phyloP scores from a whole-genome alignment of 345 rosid species.

The Gossypium arboreum region DNA sequence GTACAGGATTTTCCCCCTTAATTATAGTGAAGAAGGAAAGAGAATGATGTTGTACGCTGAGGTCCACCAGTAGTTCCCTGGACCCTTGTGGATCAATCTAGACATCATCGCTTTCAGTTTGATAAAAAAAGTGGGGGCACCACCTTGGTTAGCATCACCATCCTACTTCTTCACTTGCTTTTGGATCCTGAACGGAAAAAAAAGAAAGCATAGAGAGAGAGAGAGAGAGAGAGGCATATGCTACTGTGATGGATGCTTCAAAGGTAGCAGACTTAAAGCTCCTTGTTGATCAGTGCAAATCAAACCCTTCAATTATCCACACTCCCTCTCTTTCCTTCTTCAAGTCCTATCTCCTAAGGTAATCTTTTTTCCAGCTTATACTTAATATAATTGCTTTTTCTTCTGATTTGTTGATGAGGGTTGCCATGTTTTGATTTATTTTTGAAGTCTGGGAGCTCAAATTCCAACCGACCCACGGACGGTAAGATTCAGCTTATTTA shows the following conservation, averaged over 20 bases:
- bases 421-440: conserved; percentile 7
- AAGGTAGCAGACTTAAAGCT: conserved; percentile 40
- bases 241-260: conserved; percentile 40
- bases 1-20: too few relatives aligned
- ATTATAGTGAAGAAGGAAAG: too few relatives aligned
- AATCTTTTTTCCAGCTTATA: not conserved
- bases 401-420: not conserved
- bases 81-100: not conserved
- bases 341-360: conserved; percentile 68
- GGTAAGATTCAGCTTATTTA: conserved; percentile 32
- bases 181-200: not conserved
- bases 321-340: conserved; percentile 63
- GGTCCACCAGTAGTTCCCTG: not conserved
- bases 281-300: conserved; percentile 49
- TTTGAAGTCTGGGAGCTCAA: conserved; percentile 68
- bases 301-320: conserved; percentile 58
- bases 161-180: not conserved
- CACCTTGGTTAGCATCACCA: not conserved
- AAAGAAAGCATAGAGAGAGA: too few relatives aligned
- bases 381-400: not conserved
- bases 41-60: not conserved
- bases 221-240: not conserved
- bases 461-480: conserved; percentile 44
- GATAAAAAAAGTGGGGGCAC: not conserved
- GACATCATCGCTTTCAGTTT: not conserved